Evolutionary conservation across 345 rosid species (phyloP).

Genomic region (Linum tenue): DNA sequence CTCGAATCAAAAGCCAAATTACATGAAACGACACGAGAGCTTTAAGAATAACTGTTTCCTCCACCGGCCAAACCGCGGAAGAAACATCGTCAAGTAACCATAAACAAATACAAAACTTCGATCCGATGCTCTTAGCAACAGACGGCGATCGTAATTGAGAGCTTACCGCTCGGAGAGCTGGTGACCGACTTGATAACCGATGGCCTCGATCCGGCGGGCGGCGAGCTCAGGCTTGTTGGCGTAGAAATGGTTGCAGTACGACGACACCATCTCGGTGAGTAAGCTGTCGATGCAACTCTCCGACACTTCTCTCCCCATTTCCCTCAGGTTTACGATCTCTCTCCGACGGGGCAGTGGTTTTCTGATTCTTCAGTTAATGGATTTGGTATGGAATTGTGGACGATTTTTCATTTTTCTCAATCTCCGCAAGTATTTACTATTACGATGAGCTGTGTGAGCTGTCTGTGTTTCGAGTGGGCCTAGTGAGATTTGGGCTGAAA

Average conservation of each 20-base stretch:
- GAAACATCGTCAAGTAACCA: not conserved
- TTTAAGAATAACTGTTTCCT: not conserved
- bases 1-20: no score
- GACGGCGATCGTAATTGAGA: not conserved
- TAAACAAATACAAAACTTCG: not conserved
- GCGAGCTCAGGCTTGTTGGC: slow-evolving; percentile 89
- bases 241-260: slow-evolving; percentile 73
- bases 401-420: no score
- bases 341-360: not conserved
- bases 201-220: slow-evolving; percentile 98
- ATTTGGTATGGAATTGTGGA: no score
- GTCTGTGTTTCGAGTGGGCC: no score
- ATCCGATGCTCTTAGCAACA: not conserved
- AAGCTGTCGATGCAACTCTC: slow-evolving; percentile 87
- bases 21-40: not conserved
- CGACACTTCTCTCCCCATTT: slow-evolving; percentile 83
- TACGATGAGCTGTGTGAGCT: no score
- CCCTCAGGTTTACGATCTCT: not conserved
- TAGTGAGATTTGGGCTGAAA: no score
- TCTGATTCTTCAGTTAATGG: not conserved
- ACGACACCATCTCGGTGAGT: slow-evolving; percentile 78
- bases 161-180: slow-evolving; percentile 93
- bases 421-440: no score
- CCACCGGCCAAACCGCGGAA: not conserved
- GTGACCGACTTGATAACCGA: slow-evolving; percentile 98